phyloP scores from a whole-genome alignment of 805 yeast genomes.

The Ogataea minuta region DNA sequence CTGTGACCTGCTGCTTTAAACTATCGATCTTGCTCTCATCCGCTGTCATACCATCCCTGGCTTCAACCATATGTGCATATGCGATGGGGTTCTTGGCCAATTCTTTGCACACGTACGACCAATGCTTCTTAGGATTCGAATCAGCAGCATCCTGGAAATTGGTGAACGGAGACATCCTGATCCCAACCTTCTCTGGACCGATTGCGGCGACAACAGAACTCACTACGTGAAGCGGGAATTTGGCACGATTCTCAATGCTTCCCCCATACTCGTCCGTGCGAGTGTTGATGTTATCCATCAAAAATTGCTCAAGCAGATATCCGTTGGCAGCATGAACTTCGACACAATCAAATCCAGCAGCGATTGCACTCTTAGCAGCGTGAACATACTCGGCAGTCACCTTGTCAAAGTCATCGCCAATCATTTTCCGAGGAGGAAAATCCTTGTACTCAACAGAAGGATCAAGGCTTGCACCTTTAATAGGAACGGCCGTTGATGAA shows the following conservation, averaged over 20 bases:
- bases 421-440: conserved; percentile 34
- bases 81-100: conserved; percentile 35
- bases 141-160: conserved; percentile 39
- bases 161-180: conserved; percentile 51
- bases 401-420: conserved; percentile 38
- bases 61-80: conserved; percentile 45
- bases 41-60: conserved; percentile 63
- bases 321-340: conserved; percentile 45
- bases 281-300: conserved; percentile 35
- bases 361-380: conserved; percentile 42
- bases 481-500: conserved; percentile 41
- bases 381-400: conserved; percentile 41
- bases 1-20: conserved; percentile 11
- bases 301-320: conserved; percentile 39
- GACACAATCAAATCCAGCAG: conserved; percentile 42
- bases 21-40: conserved; percentile 12
- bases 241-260: conserved; percentile 42
- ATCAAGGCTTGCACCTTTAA: conserved; percentile 25
- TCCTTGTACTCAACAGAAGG: conserved; percentile 6
- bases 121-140: conserved; percentile 35
- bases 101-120: conserved; percentile 37
- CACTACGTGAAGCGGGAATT: conserved; percentile 44
- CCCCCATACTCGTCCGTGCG: conserved; percentile 44
- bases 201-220: conserved; percentile 49
- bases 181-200: conserved; percentile 49